Percentiles rank a stretch among this genome's conserved stretches.
These are phyloP conservation scores for Salix brachista DNA, from an alignment of 345 rosid species.

Conservation along the genomic window DNA sequence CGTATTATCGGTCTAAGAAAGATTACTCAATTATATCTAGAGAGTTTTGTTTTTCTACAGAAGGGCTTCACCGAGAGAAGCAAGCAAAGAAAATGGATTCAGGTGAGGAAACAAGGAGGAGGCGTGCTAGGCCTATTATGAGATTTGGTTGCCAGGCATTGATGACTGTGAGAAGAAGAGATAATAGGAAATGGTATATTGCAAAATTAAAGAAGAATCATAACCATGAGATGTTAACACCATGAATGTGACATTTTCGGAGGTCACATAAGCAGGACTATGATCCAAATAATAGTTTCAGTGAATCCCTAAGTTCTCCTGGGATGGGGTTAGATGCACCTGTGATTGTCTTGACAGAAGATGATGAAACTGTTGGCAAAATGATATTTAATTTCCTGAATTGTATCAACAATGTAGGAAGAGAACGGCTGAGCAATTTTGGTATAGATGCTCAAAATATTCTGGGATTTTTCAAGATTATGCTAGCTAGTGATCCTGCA, in stretches of 20 bases:
- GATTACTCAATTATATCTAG: constrained; percentile 25
- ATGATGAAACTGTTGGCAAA: constrained; percentile 17
- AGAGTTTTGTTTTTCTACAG: constrained; percentile 29
- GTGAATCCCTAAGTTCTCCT: constrained; percentile 4
- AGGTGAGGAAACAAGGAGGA: constrained; percentile 4
- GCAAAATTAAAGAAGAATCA: constrained; percentile 29
- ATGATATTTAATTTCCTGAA: constrained; percentile 12
- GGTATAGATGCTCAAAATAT: constrained; percentile 26
- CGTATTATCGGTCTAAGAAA: constrained; percentile 30
- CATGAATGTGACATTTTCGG: constrained; percentile 26
- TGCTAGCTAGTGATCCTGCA: constrained; percentile 27
- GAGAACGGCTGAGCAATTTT: constrained; percentile 24
- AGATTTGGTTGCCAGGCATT: constrained; percentile 31
- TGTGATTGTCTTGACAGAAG: constrained; percentile 7
- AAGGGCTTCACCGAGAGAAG: constrained; percentile 23
- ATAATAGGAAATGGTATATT: constrained; percentile 22
- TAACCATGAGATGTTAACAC: constrained; percentile 26
- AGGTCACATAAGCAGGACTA: constrained; percentile 20
- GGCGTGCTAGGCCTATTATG: constrained; percentile 24
- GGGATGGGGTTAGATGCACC: constrained; percentile 8
- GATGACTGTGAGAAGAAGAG: constrained; percentile 25
- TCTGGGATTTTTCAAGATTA: constrained; percentile 25
- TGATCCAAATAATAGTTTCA: constrained; percentile 12
- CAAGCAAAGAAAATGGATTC: constrained; percentile 5
- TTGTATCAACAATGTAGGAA: constrained; percentile 18